Conservation (phyloP, 345 rosid genomes). For the Lagerstroemia speciosa region DNA sequence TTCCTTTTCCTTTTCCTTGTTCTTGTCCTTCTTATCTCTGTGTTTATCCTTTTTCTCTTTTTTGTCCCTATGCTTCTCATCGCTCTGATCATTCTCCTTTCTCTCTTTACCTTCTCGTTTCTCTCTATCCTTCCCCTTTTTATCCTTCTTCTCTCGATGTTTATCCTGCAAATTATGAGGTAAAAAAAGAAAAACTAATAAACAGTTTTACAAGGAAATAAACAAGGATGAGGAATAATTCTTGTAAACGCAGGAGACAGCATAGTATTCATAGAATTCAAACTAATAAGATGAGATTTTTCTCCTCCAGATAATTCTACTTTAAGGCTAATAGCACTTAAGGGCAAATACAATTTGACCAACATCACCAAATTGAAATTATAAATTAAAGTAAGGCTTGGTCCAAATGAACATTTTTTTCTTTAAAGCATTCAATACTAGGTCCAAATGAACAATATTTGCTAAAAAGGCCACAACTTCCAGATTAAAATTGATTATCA, state of each 20-base stretch:
- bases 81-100: slow-evolving; percentile 36
- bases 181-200: neutral
- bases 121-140: slow-evolving; percentile 37
- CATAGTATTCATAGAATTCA: neutral
- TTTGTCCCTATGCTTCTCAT: slow-evolving; percentile 42
- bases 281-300: neutral
- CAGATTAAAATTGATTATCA: no score
- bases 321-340: no score
- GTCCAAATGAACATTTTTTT: no score
- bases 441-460: no score
- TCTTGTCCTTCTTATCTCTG: slow-evolving; percentile 11
- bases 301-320: no score
- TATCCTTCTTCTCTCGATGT: slow-evolving; percentile 41
- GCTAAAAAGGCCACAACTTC: no score
- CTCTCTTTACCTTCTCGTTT: slow-evolving; percentile 41
- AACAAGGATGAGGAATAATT: neutral
- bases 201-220: neutral
- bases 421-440: no score
- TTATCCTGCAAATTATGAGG: slow-evolving; percentile 34
- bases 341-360: no score
- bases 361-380: no score
- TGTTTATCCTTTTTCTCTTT: slow-evolving; percentile 31
- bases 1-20: slow-evolving; percentile 23
- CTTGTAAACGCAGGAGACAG: neutral
- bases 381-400: no score